Base-by-base conservation (phyloP, 2,329 filamentous ascomycete species). In the Periconia digitata region DNA sequence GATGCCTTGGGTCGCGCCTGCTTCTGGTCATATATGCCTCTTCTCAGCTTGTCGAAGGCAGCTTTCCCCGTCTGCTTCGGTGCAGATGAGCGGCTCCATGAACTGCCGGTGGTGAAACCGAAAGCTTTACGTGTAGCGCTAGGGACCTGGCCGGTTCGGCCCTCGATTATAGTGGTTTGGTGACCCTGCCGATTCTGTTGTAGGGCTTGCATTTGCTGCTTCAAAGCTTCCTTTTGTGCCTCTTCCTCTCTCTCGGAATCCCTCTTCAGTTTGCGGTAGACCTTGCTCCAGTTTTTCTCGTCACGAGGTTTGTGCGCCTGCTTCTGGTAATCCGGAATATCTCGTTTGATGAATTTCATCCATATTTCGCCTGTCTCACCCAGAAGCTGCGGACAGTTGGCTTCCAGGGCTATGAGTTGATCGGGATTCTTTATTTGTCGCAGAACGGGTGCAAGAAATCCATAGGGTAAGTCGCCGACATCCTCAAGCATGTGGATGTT, bases 261-360 rank as follows among this genome's bases (percentile, higher is more conserved):
- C 39, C 60, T 67, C 52, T 71, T 67, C 22, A 78, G 60, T 52
- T 75, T 76, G 16, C 64, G 76, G 73, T 95, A 96, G 13, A 95
- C 79, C 46, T 86, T 84, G 66, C 86, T 84, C 91, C 91, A 96
- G 50, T 84, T 84, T 29, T 76, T 76, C 0, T 86, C 83, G 53
- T 89, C 80, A 46, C 59, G 53, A 0, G 89, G 88, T 20, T 83
- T 76, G 57, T 85, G 82, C 21, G 83, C 81, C 64, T 87, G 84
- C 39, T 75, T 74, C 36, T 85, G 77, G 69, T 84, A 86, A 47
- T 82, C 74, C 2, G 85, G 84, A 53, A 96, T 89, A 61, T 96
- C 85, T 40, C 85, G 83, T 43, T 83, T 81, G 69, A 97, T 94
- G 62, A 96, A 82, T 22, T 82, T 80, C 36, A 84, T 73, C 92